These are phyloP conservation scores for Boletus tylopilopsis DNA, from an alignment of 768 basidiomycete genomes.

Conservation along the genomic window DNA sequence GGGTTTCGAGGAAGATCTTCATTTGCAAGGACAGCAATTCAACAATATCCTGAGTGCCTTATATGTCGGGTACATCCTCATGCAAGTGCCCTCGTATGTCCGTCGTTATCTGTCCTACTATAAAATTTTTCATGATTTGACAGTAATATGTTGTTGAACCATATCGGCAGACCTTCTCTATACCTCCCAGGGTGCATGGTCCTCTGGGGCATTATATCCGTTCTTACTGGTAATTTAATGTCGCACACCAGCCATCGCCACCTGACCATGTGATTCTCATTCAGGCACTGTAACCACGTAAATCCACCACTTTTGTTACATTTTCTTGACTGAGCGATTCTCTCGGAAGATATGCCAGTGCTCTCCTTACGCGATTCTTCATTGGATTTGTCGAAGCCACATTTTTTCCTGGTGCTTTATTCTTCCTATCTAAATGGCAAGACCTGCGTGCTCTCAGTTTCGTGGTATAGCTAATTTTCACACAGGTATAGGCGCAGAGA, in stretches of 20 bases:
- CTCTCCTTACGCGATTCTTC: conserved; percentile 66
- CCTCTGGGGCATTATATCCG: conserved; percentile 63
- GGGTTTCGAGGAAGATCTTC: conserved; percentile 68
- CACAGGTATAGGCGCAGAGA: conserved; percentile 67
- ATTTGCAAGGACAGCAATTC: conserved; percentile 59
- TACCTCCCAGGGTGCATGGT: conserved; percentile 67
- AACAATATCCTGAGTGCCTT: conserved; percentile 64
- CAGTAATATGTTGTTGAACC: conserved; percentile 70
- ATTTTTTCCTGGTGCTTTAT: conserved; percentile 65
- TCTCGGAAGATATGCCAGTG: conserved; percentile 54
- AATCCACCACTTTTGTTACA: not conserved
- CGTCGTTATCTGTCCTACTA: not conserved
- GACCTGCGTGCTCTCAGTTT: conserved; percentile 12
- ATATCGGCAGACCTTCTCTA: conserved; percentile 63
- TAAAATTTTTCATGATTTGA: not conserved
- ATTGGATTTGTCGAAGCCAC: conserved; percentile 74
- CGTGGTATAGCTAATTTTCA: conserved; percentile 43
- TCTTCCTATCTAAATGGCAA: conserved; percentile 32
- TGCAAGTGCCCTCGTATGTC: conserved; percentile 75
- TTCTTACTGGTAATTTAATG: conserved; percentile 43
- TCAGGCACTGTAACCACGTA: conserved; percentile 42
- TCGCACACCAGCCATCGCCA: not conserved
- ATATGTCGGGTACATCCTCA: conserved; percentile 70
- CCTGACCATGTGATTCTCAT: not conserved
- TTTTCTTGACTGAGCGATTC: conserved; percentile 1